These are phyloP conservation scores for Hypomontagnella submonticulosa DNA, from an alignment of 495 filamentous ascomycete species.

Conservation along the genomic window DNA sequence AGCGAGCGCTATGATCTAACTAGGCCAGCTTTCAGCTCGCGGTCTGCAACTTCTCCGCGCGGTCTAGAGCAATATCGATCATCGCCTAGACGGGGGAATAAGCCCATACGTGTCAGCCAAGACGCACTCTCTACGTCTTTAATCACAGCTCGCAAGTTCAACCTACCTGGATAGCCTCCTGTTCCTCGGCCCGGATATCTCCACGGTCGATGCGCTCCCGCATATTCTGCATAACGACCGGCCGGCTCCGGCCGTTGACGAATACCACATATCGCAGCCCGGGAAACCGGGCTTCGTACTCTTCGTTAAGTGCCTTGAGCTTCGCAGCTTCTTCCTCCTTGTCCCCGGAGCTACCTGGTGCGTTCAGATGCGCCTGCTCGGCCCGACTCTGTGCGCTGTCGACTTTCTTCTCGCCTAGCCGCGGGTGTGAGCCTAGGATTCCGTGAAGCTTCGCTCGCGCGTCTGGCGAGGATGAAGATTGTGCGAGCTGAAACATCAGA, in stretches of 20 bases:
- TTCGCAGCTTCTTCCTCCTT: slow-evolving; percentile 64
- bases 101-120: slow-evolving; percentile 11
- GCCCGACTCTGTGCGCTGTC: slow-evolving; percentile 75
- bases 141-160: slow-evolving; percentile 27
- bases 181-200: slow-evolving; percentile 73
- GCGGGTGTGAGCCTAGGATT: slow-evolving; percentile 88
- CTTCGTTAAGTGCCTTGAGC: slow-evolving; percentile 73
- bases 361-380: slow-evolving; percentile 82
- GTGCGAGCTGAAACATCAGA: slow-evolving; percentile 30
- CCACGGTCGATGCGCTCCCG: slow-evolving; percentile 74
- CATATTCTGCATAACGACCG: slow-evolving; percentile 88
- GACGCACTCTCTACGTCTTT: background rate
- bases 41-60: slow-evolving; percentile 25
- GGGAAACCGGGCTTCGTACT: slow-evolving; percentile 86
- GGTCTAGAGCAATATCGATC: slow-evolving; percentile 40
- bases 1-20: background rate
- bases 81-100: slow-evolving; percentile 28
- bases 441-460: slow-evolving; percentile 54
- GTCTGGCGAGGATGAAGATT: slow-evolving; percentile 20
- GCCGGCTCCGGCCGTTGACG: slow-evolving; percentile 82
- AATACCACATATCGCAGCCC: slow-evolving; percentile 92
- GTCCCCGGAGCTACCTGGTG: slow-evolving; percentile 41
- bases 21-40: background rate
- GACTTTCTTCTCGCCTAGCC: slow-evolving; percentile 80
- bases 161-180: slow-evolving; percentile 78